A percentile compares a stretch with the other conserved stretches of the same genome.
Conservation (phyloP, 208 protist genomes). For the Leishmania turanica region DNA sequence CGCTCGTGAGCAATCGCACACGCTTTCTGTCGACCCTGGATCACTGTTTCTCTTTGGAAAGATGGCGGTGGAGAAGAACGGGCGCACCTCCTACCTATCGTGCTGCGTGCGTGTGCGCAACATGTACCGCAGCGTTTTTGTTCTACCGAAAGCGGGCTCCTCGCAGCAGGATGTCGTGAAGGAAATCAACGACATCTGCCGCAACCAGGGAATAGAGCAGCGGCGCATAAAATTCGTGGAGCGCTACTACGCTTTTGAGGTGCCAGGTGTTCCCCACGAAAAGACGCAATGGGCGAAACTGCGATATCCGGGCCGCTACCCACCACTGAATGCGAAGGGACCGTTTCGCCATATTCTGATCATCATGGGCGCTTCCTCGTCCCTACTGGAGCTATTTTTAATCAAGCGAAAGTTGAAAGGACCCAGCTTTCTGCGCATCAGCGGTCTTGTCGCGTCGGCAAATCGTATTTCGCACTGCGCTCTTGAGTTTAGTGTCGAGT, state of each 20-base stretch:
- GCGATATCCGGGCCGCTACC: conserved; percentile 77
- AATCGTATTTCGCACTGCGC: conserved; percentile 84
- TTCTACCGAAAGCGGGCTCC: conserved; percentile 67
- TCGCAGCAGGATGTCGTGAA: conserved; percentile 73
- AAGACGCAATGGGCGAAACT: conserved; percentile 91
- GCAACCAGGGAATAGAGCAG: conserved; percentile 68
- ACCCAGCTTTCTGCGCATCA: conserved; percentile 89
- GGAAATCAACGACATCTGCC: conserved; percentile 85
- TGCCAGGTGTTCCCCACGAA: conserved; percentile 71
- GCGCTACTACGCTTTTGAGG: conserved; percentile 94
- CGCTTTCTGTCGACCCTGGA: conserved; percentile 67
- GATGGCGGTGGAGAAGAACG: conserved; percentile 40
- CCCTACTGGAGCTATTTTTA: conserved; percentile 93
- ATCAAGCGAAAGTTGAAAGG: conserved; percentile 95
- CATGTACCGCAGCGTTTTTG: conserved; percentile 74
- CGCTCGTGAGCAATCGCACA: conserved; percentile 82
- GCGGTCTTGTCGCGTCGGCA: conserved; percentile 31
- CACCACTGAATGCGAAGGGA: conserved; percentile 45
- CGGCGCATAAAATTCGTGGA: conserved; percentile 89
- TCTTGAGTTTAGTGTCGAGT: conserved; percentile 77
- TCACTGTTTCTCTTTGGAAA: conserved; percentile 93
- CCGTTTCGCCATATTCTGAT: conserved; percentile 67
- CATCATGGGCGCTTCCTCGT: conserved; percentile 86
- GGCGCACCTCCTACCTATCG: conserved; percentile 43
- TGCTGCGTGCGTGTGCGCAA: conserved; percentile 90